phyloP scores from a whole-genome alignment of 805 yeast genomes.

The Clavispora vitiphila region DNA sequence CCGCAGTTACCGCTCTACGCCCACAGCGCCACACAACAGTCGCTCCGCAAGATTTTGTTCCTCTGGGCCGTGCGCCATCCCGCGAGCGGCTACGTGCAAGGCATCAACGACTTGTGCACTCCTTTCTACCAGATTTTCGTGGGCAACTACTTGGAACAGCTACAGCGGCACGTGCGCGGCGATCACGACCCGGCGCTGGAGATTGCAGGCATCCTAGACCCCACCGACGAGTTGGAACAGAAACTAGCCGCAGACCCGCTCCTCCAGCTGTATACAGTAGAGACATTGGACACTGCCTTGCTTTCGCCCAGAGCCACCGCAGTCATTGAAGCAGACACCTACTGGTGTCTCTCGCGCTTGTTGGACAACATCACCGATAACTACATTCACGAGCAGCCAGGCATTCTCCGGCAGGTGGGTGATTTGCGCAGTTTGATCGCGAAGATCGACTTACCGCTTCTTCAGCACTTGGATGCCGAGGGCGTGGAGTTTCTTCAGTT shows the following conservation, averaged over 20 bases:
- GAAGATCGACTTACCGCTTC: slow-evolving; percentile 71
- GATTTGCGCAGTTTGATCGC: slow-evolving; percentile 73
- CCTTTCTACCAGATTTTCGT: slow-evolving; percentile 89
- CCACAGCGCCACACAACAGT: slow-evolving; percentile 63
- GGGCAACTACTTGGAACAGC: slow-evolving; percentile 52
- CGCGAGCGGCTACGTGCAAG: slow-evolving; percentile 97
- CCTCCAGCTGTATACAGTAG: slow-evolving; percentile 34
- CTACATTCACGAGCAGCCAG: slow-evolving; percentile 97
- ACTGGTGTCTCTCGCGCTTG: slow-evolving; percentile 91
- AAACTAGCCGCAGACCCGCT: slow-evolving; percentile 22
- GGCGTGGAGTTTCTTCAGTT: slow-evolving; percentile 94
- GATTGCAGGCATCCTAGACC: slow-evolving; percentile 34
- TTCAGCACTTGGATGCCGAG: slow-evolving; percentile 70
- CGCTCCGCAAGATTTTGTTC: slow-evolving; percentile 76
- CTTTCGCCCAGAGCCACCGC: slow-evolving; percentile 57
- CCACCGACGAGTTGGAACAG: slow-evolving; percentile 18
- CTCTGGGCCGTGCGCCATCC: slow-evolving; percentile 97
- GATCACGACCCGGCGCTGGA: slow-evolving; percentile 13
- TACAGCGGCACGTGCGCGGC: slow-evolving; percentile 21
- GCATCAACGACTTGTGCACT: slow-evolving; percentile 89
- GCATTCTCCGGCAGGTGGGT: slow-evolving; percentile 84
- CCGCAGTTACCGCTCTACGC: slow-evolving; percentile 76
- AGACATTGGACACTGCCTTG: slow-evolving; percentile 55
- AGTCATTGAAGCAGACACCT: slow-evolving; percentile 89
- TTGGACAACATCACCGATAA: slow-evolving; percentile 95